Conservation (phyloP, 2,329 filamentous ascomycete species). For the Plectosphaerella plurivora region DNA sequence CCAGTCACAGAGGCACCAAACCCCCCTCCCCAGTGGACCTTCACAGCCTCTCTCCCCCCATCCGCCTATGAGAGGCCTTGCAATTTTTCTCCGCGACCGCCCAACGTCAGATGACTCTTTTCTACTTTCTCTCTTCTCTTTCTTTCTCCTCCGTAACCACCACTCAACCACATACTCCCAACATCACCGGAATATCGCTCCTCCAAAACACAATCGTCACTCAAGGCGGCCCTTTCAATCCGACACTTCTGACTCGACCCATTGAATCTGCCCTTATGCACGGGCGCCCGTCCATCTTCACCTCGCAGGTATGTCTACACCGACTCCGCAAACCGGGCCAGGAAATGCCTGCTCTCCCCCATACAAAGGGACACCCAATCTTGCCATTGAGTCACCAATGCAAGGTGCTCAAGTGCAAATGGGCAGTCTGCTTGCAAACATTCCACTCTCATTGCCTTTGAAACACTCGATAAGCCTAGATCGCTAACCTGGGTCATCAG, state of each 20-base stretch:
- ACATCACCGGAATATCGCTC: constrained; percentile 4
- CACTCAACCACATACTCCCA: constrained; percentile 9
- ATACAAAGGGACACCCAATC: neutral
- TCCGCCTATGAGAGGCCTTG: constrained; percentile 11
- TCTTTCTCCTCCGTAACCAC: neutral
- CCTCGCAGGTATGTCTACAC: constrained; percentile 66
- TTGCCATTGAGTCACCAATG: neutral
- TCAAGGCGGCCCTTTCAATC: too few species aligned
- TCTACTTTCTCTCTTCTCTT: constrained; percentile 11
- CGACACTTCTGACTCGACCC: constrained; percentile 21
- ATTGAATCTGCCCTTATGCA: constrained; percentile 70
- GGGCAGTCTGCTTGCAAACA: too few species aligned
- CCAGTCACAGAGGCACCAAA: neutral
- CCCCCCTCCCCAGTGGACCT: too few species aligned
- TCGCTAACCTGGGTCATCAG: constrained; percentile 45
- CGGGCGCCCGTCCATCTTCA: constrained; percentile 80
- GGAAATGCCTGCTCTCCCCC: neutral
- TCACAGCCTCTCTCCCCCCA: too few species aligned
- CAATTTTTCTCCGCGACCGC: constrained; percentile 7
- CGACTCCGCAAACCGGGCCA: neutral
- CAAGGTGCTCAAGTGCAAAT: too few species aligned
- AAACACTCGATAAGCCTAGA: neutral
- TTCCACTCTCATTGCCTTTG: too few species aligned
- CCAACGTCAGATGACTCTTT: constrained; percentile 4
- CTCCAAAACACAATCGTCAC: too few species aligned